Percentiles rank a stretch among this genome's conserved stretches.
phyloP scores from a whole-genome alignment of 2,329 filamentous ascomycete species.

The Fusarium nelsonii region DNA sequence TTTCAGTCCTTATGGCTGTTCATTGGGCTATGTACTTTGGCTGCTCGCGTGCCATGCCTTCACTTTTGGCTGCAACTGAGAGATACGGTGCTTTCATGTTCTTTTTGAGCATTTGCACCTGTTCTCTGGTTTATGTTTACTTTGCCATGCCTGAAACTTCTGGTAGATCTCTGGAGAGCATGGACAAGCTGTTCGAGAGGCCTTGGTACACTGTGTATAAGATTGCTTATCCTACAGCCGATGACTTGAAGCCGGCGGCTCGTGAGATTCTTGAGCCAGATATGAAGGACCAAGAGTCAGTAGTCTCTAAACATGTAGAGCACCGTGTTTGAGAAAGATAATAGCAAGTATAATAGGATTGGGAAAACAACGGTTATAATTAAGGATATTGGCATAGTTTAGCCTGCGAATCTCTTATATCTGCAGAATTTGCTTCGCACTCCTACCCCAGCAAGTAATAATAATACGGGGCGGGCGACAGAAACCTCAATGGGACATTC shows the following conservation, averaged over 20 bases:
- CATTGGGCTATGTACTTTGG: conserved; percentile 56
- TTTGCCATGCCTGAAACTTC: conserved; percentile 52
- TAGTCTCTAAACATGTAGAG: conserved; percentile 21
- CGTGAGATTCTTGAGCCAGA: conserved; percentile 24
- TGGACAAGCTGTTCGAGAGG: conserved; percentile 48
- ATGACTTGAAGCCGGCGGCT: conserved; percentile 37
- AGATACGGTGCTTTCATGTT: conserved; percentile 51
- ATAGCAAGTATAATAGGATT: accelerated
- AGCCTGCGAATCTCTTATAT: no score
- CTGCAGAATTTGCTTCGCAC: no score
- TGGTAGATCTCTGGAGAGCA: conserved; percentile 49
- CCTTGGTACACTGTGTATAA: conserved; percentile 50
- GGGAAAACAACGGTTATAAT: no score
- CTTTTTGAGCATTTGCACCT: conserved; percentile 46
- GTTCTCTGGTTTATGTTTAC: conserved; percentile 50
- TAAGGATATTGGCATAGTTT: accelerated
- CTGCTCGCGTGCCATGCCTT: conserved; percentile 52
- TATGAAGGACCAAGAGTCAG: conserved; percentile 23
- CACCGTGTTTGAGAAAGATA: not conserved
- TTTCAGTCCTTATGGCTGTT: conserved; percentile 58
- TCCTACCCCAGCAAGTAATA: no score
- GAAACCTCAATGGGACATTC: no score
- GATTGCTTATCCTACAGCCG: conserved; percentile 47
- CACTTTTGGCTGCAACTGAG: conserved; percentile 50
- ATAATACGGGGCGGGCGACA: no score